Conservation (phyloP, 305 asterid genomes). For the Ajuga reptans region DNA sequence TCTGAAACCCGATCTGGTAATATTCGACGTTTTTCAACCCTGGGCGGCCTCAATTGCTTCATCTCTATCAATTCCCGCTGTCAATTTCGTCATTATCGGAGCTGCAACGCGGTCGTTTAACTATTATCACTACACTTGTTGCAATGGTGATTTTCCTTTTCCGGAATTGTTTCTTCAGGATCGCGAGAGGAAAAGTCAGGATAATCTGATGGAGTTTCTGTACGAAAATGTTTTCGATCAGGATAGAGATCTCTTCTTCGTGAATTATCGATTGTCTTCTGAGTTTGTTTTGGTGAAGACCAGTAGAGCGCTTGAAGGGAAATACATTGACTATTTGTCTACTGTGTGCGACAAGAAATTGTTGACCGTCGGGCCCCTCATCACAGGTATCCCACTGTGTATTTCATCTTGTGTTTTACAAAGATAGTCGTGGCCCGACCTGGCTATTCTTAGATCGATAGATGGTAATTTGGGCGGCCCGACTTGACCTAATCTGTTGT, state of each 20-base stretch:
- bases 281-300: constrained; percentile 26
- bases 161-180: background rate
- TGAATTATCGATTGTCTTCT: background rate
- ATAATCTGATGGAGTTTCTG: background rate
- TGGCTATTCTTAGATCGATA: too few species aligned
- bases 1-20: constrained; percentile 19
- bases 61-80: constrained; percentile 22
- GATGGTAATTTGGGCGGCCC: too few species aligned
- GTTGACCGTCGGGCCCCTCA: constrained; percentile 24
- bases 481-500: too few species aligned
- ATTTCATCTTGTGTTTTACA: too few species aligned
- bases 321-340: constrained; percentile 30
- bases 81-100: background rate
- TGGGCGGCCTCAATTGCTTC: constrained; percentile 24
- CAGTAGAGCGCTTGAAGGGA: constrained; percentile 23
- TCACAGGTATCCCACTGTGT: background rate
- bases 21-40: constrained; percentile 23
- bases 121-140: background rate
- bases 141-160: background rate
- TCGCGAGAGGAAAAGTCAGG: background rate
- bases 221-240: background rate
- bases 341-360: background rate
- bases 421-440: too few species aligned
- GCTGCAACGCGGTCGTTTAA: background rate
- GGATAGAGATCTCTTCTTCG: background rate